phyloP scores from a whole-genome alignment of 2,329 filamentous ascomycete genomes.

The Trichocomaceae sp. region DNA sequence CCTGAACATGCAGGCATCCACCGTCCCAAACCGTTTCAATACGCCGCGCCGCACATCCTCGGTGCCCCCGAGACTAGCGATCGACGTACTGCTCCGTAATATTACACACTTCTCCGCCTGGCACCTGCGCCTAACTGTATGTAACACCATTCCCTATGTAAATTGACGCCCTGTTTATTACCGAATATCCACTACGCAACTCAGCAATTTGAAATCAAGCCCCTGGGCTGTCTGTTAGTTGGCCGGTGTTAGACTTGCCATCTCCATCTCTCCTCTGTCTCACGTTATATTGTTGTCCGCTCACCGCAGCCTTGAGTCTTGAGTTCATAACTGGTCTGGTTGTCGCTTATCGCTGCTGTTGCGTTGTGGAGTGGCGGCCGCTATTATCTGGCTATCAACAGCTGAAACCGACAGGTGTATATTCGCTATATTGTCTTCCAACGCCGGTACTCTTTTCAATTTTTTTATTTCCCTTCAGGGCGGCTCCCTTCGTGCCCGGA shows the following conservation, averaged over 20 bases:
- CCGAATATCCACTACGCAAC: conserved; percentile 1
- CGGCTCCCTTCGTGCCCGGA: neutral
- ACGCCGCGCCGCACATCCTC: neutral
- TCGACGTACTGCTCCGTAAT: neutral
- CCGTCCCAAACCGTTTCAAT: neutral
- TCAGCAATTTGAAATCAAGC: neutral
- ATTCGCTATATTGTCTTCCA: neutral
- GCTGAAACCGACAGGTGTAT: neutral
- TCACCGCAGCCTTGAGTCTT: neutral
- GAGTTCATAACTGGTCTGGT: too few relatives aligned
- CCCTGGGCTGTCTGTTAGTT: neutral
- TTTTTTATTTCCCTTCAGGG: neutral
- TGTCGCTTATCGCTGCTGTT: conserved; percentile 9
- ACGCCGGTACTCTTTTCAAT: neutral
- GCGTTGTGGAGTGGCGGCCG: conserved; percentile 10
- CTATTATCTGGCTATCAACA: conserved; percentile 4
- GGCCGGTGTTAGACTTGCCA: neutral
- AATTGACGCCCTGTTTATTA: neutral
- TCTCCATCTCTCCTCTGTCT: neutral
- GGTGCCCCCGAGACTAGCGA: neutral
- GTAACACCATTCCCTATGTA: too few relatives aligned
- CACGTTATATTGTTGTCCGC: neutral
- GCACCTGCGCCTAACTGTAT: too few relatives aligned
- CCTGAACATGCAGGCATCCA: conserved; percentile 10
- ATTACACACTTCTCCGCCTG: neutral